Evolutionary conservation across 2,329 filamentous ascomycete genomes (phyloP).

Genomic region (Penicillium expansum): DNA sequence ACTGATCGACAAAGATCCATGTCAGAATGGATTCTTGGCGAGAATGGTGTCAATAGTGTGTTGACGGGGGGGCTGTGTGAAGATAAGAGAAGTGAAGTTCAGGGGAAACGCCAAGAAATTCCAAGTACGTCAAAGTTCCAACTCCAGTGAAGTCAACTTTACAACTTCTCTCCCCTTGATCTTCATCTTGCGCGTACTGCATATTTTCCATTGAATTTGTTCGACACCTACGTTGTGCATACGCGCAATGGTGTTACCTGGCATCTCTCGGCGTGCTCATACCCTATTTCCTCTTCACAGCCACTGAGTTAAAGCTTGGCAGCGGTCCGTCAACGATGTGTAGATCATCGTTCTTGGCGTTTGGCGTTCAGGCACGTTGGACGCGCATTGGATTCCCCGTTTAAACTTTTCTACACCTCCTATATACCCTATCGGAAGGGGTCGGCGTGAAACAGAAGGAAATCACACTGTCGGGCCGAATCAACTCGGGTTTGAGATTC

Average conservation of each 20-base stretch:
- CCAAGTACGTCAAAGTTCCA: neutral
- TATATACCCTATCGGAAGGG: neutral
- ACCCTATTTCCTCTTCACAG: constrained; percentile 17
- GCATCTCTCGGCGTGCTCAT: neutral
- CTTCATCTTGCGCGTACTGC: neutral
- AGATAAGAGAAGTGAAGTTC: constrained; percentile 10
- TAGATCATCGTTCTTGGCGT: constrained; percentile 32
- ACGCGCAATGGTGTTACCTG: constrained; percentile 8
- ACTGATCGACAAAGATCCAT: constrained; percentile 11
- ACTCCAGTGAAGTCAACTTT: neutral
- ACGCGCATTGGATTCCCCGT: neutral
- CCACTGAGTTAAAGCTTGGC: constrained; percentile 32
- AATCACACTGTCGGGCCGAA: constrained; percentile 13
- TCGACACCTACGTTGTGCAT: neutral
- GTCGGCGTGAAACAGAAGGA: neutral
- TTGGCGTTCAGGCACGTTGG: constrained; percentile 14
- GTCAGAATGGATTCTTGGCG: constrained; percentile 13
- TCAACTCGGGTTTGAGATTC: constrained; percentile 9
- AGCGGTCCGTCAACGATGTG: constrained; percentile 29
- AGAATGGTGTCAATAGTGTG: constrained; percentile 15
- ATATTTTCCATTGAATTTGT: neutral
- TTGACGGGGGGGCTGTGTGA: constrained; percentile 11
- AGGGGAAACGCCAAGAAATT: constrained; percentile 9
- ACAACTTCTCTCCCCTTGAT: neutral
- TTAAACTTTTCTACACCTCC: neutral